Evolutionary conservation across 495 filamentous ascomycete species (phyloP), one percentile per base, ranked within the genome.

Genomic region (Neurospora sp.): DNA sequence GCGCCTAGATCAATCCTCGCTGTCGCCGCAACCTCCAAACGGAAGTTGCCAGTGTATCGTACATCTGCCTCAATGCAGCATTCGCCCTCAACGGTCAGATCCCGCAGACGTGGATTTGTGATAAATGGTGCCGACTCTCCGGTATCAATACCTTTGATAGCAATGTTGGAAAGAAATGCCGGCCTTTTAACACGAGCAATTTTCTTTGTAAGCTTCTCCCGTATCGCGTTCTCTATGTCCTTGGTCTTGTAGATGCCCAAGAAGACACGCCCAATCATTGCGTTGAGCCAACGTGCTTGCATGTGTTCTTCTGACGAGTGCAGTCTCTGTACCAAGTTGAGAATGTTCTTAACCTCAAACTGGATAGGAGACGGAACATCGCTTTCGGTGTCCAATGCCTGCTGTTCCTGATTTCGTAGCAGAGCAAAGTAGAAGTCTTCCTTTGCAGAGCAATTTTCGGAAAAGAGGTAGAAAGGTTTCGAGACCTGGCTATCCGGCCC

Each of bases 391-490:
- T 88, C 82, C 70, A 87, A 83, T 27, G 86, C 84, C 53, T 65
- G 53, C 76, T 89, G 90, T 69, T 93, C 89, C 78, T 97, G 93
- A 74, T 94, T 96, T 73, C 91, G 88, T 18, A 99, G 86, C 75
- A 99, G 86, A 22, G 94, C 92, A 80, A 96, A 93, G 80, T 99
- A 99, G 83, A 99, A 98, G 75, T 99, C 96, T 79, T 99, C 96
- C 82, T 99, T 98, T 27, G 95, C 92, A 0, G 93, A 97, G 76
- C 92, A 91, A 74, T 96, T 96, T 69, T 97, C 93, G 0, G 94
- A 97, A 81, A 98, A 99, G 1, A 99, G 82, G 78, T 89, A 98
- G 81, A 97, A 98, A 1, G 96, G 95, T 72, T 91, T 93, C 45
- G 90, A 87, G 1, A 87, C 75, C 65, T 88, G 88, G 12, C 79